Evolutionary conservation across 2,329 filamentous ascomycete genomes (phyloP).

Genomic region (Niveomyces coronatus): DNA sequence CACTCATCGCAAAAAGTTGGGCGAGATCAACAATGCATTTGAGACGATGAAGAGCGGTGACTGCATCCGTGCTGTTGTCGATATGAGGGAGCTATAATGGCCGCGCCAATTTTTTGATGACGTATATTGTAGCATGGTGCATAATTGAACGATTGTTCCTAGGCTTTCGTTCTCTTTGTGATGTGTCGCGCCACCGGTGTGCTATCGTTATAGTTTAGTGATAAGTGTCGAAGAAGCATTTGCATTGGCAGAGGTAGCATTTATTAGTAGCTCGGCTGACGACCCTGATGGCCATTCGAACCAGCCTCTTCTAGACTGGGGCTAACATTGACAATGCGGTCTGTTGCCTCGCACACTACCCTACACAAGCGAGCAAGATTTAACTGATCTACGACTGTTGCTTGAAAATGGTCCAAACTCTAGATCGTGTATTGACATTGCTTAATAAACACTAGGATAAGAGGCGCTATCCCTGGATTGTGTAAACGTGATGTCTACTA

Average conservation of each 20-base stretch:
- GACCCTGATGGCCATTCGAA: not conserved
- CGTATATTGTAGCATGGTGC: not conserved
- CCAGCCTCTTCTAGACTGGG: too few relatives aligned
- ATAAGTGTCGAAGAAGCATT: not conserved
- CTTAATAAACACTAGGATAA: too few relatives aligned
- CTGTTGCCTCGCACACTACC: too few relatives aligned
- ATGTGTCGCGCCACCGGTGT: not conserved
- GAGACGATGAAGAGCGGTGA: conserved; percentile 92
- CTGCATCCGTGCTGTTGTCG: conserved; percentile 91
- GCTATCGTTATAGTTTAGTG: too few relatives aligned
- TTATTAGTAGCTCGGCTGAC: not conserved
- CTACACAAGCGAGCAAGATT: too few relatives aligned
- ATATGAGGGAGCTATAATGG: conserved; percentile 37
- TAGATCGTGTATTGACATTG: too few relatives aligned
- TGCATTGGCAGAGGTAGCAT: not conserved
- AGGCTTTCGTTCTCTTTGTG: not conserved
- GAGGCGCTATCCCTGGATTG: too few relatives aligned
- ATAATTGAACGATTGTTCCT: not conserved
- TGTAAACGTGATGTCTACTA: too few relatives aligned
- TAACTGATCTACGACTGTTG: too few relatives aligned
- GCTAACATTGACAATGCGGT: too few relatives aligned
- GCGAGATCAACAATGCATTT: conserved; percentile 82
- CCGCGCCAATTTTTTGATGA: not conserved
- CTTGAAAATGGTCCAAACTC: too few relatives aligned
- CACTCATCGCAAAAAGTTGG: conserved; percentile 79